These are phyloP conservation scores for Kodamaea suecica DNA, from an alignment of 1,139 yeast genomes.

Conservation along the genomic window DNA sequence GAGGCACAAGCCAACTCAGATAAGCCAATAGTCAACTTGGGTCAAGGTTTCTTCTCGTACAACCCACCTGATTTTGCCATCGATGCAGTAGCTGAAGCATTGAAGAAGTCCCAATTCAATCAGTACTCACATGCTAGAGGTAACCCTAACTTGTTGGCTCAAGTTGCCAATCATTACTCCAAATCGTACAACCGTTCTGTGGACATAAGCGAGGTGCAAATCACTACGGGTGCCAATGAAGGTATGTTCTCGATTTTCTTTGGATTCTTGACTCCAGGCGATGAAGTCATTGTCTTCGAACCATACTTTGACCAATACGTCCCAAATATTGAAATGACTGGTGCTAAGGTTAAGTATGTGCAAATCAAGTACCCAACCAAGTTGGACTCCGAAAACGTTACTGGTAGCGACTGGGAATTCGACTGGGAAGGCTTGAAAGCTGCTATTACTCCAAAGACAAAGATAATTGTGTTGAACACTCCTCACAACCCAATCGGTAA, in stretches of 20 bases:
- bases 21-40: slow-evolving; percentile 76
- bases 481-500: slow-evolving; percentile 98
- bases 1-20: slow-evolving; percentile 63
- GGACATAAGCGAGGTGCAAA: slow-evolving; percentile 62
- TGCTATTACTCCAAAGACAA: slow-evolving; percentile 72
- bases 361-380: slow-evolving; percentile 82
- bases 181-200: slow-evolving; percentile 62
- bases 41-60: slow-evolving; percentile 96
- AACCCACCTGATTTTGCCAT: slow-evolving; percentile 90
- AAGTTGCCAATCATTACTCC: slow-evolving; percentile 69
- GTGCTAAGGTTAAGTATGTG: slow-evolving; percentile 85
- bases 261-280: slow-evolving; percentile 82
- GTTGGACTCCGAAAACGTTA: slow-evolving; percentile 57
- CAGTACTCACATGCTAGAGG: slow-evolving; percentile 94
- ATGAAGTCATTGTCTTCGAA: slow-evolving; percentile 95
- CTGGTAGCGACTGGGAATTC: slow-evolving; percentile 84
- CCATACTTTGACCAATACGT: slow-evolving; percentile 97
- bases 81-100: slow-evolving; percentile 74
- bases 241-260: slow-evolving; percentile 84
- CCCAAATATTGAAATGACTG: slow-evolving; percentile 88
- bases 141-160: slow-evolving; percentile 66
- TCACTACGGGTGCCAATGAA: slow-evolving; percentile 96
- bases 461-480: slow-evolving; percentile 81
- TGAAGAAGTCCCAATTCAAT: slow-evolving; percentile 68
- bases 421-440: slow-evolving; percentile 73